These are phyloP conservation scores for Ganoderma resinaceum DNA, from an alignment of 1,284 basidiomycete species.

Conservation along the genomic window DNA sequence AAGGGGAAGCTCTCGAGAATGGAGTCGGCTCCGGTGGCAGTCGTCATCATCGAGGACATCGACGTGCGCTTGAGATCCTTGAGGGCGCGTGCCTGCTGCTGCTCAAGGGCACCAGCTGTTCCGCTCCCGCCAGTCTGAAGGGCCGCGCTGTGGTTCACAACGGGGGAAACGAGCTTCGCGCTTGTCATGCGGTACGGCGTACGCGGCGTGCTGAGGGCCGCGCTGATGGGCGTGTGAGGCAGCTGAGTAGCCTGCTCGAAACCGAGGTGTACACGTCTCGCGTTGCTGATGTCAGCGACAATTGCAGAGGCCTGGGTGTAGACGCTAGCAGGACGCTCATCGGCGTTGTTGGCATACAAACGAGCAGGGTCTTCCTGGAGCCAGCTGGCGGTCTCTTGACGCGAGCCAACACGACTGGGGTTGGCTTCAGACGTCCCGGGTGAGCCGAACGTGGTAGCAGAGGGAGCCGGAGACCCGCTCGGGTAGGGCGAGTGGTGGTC, in stretches of 20 bases:
- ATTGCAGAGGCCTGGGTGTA: conserved; percentile 68
- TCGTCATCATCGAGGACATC: conserved; percentile 65
- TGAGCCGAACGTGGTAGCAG: conserved; percentile 51
- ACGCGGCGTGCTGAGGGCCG: conserved; percentile 45
- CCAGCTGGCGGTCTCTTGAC: conserved; percentile 35
- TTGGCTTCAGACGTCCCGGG: conserved; percentile 37
- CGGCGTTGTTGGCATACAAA: conserved; percentile 19
- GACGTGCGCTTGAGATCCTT: conserved; percentile 67
- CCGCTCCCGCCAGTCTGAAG: conserved; percentile 31
- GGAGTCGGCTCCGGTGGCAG: conserved; percentile 78
- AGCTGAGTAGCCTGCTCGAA: conserved; percentile 42
- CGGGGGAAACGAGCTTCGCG: conserved; percentile 61
- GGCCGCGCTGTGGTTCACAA: conserved; percentile 36
- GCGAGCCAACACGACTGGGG: conserved; percentile 16
- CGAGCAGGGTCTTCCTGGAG: conserved; percentile 28
- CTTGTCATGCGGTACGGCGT: conserved; percentile 66
- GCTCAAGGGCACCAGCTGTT: conserved; percentile 51
- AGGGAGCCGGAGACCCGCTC: conserved; percentile 43
- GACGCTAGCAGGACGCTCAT: conserved; percentile 60
- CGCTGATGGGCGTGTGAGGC: conserved; percentile 39
- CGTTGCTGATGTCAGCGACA: conserved; percentile 66
- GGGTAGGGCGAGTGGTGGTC: conserved; percentile 59
- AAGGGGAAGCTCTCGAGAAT: conserved; percentile 86
- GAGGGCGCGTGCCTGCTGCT: conserved; percentile 65
- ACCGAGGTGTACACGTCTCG: conserved; percentile 68